Conservation (phyloP, 331 rosid species). For the Acacia concinna region DNA sequence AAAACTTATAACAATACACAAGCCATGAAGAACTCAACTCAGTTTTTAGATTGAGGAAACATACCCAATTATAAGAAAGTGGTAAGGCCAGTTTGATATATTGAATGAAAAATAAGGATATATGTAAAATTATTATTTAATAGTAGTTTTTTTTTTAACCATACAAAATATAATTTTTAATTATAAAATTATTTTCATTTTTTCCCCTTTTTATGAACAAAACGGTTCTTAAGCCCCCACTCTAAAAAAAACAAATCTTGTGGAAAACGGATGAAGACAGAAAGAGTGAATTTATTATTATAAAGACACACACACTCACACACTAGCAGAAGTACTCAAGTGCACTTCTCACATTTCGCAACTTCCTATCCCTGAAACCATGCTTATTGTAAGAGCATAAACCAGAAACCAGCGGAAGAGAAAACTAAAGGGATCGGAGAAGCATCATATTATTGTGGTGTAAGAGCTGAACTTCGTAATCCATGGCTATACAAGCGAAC, state of each 20-base stretch:
- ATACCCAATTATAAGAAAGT: background rate
- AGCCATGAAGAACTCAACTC: background rate
- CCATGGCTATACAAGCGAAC: constrained; percentile 45
- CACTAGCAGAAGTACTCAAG: constrained; percentile 23
- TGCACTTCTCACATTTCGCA: constrained; percentile 28
- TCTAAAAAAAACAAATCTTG: background rate
- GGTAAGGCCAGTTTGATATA: background rate
- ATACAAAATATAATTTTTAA: background rate
- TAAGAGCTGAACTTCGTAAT: background rate
- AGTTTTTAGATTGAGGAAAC: background rate
- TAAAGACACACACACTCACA: constrained; percentile 9
- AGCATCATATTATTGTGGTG: constrained; percentile 16
- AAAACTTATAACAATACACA: background rate
- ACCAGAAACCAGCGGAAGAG: background rate
- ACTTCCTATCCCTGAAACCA: constrained; percentile 13
- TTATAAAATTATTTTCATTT: background rate
- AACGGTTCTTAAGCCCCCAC: background rate
- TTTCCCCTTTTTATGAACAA: background rate
- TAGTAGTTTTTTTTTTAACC: background rate
- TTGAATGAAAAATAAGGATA: background rate
- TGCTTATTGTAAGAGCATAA: constrained; percentile 20
- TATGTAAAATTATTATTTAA: background rate
- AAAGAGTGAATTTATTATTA: constrained; percentile 10
- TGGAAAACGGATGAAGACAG: background rate
- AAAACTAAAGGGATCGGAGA: background rate